A percentile compares a stretch with the other conserved stretches of the same genome.
Evolutionary conservation across 768 basidiomycete genomes (phyloP).

Genomic region (Xerocomellus dryophilus): DNA sequence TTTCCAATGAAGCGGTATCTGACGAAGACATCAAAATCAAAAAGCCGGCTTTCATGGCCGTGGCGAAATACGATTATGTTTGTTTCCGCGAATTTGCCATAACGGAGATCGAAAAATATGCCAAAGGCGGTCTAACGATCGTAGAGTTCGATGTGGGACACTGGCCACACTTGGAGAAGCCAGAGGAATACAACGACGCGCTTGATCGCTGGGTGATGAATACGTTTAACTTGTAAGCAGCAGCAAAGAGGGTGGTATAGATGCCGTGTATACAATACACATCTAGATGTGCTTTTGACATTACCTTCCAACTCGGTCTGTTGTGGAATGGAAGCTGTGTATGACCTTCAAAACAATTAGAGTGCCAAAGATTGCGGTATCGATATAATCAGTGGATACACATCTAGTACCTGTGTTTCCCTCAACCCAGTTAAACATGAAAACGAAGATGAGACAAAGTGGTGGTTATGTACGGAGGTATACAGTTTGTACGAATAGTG

Average conservation of each 20-base stretch:
- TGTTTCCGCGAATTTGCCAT: constrained; percentile 26
- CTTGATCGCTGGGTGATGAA: constrained; percentile 33
- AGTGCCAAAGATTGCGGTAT: neutral
- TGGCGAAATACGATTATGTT: constrained; percentile 35
- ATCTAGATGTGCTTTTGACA: neutral
- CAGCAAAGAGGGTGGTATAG: neutral
- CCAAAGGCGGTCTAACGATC: constrained; percentile 27
- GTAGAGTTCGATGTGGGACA: constrained; percentile 38
- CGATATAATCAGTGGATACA: constrained; percentile 7
- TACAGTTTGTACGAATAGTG: constrained; percentile 5
- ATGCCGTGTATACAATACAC: constrained; percentile 1
- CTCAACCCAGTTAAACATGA: constrained; percentile 9
- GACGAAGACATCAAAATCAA: constrained; percentile 27
- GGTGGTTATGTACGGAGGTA: constrained; percentile 9
- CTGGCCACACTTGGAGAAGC: constrained; percentile 36
- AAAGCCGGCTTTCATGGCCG: constrained; percentile 40
- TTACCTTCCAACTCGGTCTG: no score
- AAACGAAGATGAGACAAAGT: neutral
- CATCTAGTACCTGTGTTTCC: constrained; percentile 29
- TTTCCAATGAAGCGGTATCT: constrained; percentile 16
- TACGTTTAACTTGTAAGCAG: constrained; percentile 16
- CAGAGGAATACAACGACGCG: constrained; percentile 35
- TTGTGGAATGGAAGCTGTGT: no score
- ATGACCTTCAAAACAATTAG: no score
- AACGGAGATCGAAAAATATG: constrained; percentile 26